phyloP scores from a whole-genome alignment of 1,284 basidiomycete genomes.

The Lentinus polychrous region DNA sequence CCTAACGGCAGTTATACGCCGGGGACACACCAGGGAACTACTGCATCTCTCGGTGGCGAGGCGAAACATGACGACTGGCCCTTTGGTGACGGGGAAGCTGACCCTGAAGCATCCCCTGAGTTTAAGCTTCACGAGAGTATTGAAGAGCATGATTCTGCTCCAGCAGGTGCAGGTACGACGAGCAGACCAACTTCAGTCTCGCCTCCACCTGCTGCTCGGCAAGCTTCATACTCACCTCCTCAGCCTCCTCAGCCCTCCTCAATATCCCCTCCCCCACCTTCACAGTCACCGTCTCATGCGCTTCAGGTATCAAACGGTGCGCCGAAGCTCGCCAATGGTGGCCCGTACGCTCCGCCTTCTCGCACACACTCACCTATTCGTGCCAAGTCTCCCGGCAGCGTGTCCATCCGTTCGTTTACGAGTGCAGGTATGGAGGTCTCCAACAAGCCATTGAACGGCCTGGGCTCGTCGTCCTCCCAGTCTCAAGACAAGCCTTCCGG shows the following conservation, averaged over 20 bases:
- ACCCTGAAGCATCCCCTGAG: too few relatives aligned
- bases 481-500: neutral
- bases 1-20: too few relatives aligned
- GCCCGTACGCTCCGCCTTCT: neutral
- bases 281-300: neutral
- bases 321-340: too few relatives aligned
- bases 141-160: too few relatives aligned
- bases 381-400: constrained; percentile 18
- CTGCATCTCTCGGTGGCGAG: too few relatives aligned
- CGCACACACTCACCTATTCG: constrained; percentile 1
- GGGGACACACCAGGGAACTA: too few relatives aligned
- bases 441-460: neutral
- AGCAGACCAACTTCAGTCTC: neutral
- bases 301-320: too few relatives aligned
- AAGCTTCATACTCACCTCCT: neutral
- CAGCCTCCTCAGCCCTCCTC: constrained; percentile 1
- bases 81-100: too few relatives aligned
- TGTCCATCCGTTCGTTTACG: constrained; percentile 18
- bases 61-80: too few relatives aligned
- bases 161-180: neutral
- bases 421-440: constrained; percentile 6
- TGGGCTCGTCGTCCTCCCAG: constrained; percentile 8
- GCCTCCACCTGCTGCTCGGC: too few relatives aligned
- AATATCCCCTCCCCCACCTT: neutral
- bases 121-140: too few relatives aligned